These are phyloP conservation scores for Mesembryanthemum crystallinum DNA, from an alignment of 148 eudicot species.

Conservation along the genomic window DNA sequence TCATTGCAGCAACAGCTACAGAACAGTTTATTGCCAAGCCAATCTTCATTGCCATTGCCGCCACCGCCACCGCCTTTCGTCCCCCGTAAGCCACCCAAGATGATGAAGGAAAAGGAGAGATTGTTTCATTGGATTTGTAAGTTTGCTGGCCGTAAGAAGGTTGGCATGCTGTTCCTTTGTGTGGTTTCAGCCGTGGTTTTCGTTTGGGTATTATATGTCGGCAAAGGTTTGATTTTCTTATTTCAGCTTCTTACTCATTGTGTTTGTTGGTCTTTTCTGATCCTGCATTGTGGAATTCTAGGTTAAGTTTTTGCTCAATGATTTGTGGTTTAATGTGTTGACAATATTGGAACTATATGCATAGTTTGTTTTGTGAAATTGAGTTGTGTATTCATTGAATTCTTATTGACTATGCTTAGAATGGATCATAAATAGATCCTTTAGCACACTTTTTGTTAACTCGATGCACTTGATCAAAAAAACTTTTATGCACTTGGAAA, in stretches of 20 bases:
- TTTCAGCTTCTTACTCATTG: neutral
- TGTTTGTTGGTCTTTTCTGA: neutral
- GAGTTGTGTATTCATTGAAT: neutral
- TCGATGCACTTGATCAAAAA: too few species aligned
- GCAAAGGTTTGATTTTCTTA: constrained; percentile 66
- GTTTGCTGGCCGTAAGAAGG: constrained; percentile 72
- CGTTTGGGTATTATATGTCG: constrained; percentile 73
- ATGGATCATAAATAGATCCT: neutral
- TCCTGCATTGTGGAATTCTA: constrained; percentile 24
- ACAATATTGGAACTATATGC: neutral
- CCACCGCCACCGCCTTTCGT: constrained; percentile 30
- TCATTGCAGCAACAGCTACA: constrained; percentile 74
- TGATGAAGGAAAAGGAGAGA: constrained; percentile 83
- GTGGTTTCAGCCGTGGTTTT: constrained; percentile 72
- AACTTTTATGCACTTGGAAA: neutral
- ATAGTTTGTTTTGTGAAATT: neutral
- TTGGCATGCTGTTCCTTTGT: constrained; percentile 89
- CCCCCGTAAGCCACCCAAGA: constrained; percentile 62
- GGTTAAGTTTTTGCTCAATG: constrained; percentile 14
- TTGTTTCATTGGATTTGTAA: constrained; percentile 71
- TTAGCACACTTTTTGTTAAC: neutral
- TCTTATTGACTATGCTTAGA: constrained; percentile 1
- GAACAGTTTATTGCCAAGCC: constrained; percentile 38
- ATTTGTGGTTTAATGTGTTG: constrained; percentile 2
- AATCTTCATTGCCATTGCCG: constrained; percentile 38